These are phyloP conservation scores for Colletotrichum sp. DNA, from an alignment of 2,329 filamentous ascomycete species.

Conservation along the genomic window DNA sequence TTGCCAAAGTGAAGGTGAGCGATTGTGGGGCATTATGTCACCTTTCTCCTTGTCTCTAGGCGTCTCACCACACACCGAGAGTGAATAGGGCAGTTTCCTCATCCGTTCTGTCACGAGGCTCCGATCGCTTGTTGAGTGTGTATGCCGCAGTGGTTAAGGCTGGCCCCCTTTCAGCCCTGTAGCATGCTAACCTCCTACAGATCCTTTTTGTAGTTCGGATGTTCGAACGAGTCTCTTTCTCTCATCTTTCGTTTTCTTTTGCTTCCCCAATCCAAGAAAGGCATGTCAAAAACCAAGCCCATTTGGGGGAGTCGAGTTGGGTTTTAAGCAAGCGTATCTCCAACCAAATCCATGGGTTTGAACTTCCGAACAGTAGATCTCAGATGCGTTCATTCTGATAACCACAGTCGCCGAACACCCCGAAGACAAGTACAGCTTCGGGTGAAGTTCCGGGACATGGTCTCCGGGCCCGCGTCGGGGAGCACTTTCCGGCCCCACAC, in stretches of 20 bases:
- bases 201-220: neutral
- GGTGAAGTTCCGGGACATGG: neutral
- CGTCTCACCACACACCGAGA: neutral
- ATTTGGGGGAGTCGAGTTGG: neutral
- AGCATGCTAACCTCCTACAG: neutral
- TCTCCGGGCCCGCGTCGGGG: neutral
- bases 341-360: neutral
- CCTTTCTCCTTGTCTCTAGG: neutral
- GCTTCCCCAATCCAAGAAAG: neutral
- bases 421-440: neutral
- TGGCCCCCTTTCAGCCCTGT: neutral
- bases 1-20: neutral
- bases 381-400: neutral
- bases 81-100: neutral
- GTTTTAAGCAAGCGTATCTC: neutral
- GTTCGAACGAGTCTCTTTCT: neutral
- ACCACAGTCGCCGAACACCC: neutral
- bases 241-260: no score
- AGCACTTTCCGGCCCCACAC: neutral
- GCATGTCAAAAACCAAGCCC: neutral
- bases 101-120: neutral
- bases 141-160: neutral
- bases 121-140: neutral
- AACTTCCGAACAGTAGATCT: neutral
- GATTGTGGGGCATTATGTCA: neutral